Percentiles rank a stretch among this genome's conserved stretches.
Conservation (phyloP, 2,329 filamentous ascomycete genomes). For the Tolypocladium ovalisporum region DNA sequence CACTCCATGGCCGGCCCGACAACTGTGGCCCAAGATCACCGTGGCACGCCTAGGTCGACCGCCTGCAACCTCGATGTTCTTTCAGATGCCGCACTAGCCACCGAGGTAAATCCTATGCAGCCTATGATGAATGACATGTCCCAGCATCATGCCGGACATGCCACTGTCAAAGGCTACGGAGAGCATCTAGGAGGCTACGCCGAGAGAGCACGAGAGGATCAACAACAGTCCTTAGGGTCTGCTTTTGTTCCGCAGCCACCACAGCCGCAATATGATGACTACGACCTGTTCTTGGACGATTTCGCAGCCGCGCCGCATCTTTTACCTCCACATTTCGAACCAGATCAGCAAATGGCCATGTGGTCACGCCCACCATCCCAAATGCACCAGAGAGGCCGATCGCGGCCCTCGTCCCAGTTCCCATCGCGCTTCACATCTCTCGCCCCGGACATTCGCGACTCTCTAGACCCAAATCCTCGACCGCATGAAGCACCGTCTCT, state of each 20-base stretch:
- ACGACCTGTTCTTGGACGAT: slow-evolving; percentile 49
- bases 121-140: slow-evolving; percentile 35
- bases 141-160: slow-evolving; percentile 27
- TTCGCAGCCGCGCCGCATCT: slow-evolving; percentile 43
- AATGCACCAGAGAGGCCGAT: slow-evolving; percentile 26
- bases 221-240: slow-evolving; percentile 27
- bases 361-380: slow-evolving; percentile 36
- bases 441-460: slow-evolving; percentile 39
- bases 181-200: slow-evolving; percentile 33
- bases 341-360: slow-evolving; percentile 39
- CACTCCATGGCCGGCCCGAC: slow-evolving; percentile 21
- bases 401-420: slow-evolving; percentile 40
- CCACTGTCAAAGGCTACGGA: slow-evolving; percentile 37
- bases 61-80: slow-evolving; percentile 48
- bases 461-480: slow-evolving; percentile 11
- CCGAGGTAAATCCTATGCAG: slow-evolving; percentile 41
- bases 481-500: slow-evolving; percentile 22
- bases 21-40: slow-evolving; percentile 33
- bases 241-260: slow-evolving; percentile 20
- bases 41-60: slow-evolving; percentile 30
- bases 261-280: slow-evolving; percentile 38
- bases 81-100: slow-evolving; percentile 49
- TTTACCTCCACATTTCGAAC: slow-evolving; percentile 42
- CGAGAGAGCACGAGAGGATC: slow-evolving; percentile 37
- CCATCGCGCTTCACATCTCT: slow-evolving; percentile 44